These are phyloP conservation scores for Casuarina glauca DNA, from an alignment of 306 rosid species.

Conservation along the genomic window DNA sequence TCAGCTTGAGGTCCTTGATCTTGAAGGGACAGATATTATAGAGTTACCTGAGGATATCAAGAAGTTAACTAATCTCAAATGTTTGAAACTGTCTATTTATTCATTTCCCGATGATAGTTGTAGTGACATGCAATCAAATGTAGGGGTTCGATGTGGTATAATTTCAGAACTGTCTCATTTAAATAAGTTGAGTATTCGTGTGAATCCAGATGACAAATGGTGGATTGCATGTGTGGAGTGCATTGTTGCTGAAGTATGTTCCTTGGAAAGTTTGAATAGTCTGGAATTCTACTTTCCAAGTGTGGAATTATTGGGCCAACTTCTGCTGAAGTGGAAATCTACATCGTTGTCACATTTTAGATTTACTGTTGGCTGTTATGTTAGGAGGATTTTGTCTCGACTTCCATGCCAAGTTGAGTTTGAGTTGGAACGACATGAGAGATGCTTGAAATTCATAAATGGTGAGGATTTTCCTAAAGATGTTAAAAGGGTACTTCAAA, in stretches of 20 bases:
- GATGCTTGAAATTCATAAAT: conserved; percentile 2
- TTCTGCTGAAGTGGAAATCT: background rate
- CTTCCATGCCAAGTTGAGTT: background rate
- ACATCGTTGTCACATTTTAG: background rate
- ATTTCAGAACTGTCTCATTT: background rate
- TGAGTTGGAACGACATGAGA: background rate
- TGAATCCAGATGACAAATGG: conserved; percentile 25
- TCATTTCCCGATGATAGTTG: background rate
- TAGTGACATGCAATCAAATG: background rate
- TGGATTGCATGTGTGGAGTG: conserved; percentile 12
- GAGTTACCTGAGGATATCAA: too few species aligned
- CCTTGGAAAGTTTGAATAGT: background rate
- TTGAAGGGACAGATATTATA: too few species aligned
- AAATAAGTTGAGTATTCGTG: conserved; percentile 8
- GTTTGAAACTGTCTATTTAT: background rate
- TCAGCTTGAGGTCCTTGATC: too few species aligned
- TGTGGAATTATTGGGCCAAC: background rate
- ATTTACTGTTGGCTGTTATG: background rate
- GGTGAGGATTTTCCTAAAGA: background rate
- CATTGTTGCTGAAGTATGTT: conserved; percentile 20
- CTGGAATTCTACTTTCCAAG: conserved; percentile 1
- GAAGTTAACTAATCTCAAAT: background rate
- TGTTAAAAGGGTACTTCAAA: background rate
- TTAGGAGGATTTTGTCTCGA: background rate
- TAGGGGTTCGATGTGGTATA: background rate